phyloP scores from a whole-genome alignment of 1,284 basidiomycete species.

The Neolentinus lepideus region DNA sequence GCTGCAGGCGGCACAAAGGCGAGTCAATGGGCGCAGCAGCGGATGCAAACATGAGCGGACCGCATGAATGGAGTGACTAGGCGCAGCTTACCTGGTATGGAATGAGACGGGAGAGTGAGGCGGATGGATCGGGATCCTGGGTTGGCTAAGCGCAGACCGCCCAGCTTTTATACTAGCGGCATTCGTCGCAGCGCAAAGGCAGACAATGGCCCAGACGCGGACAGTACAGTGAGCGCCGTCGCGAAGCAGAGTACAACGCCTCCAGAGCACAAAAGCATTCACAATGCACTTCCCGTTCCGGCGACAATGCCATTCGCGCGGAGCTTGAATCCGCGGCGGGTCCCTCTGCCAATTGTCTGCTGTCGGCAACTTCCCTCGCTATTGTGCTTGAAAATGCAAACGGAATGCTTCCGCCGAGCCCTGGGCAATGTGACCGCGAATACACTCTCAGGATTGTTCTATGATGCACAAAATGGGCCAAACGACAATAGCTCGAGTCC shows the following conservation, averaged over 20 bases:
- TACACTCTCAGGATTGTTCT: not conserved
- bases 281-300: slow-evolving; percentile 18
- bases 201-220: slow-evolving; percentile 22
- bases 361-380: not conserved
- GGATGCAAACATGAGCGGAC: slow-evolving; percentile 5
- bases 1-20: slow-evolving; percentile 10
- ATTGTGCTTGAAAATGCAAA: not conserved
- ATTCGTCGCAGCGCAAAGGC: slow-evolving; percentile 14
- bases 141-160: slow-evolving; percentile 17
- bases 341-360: not conserved
- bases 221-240: slow-evolving; percentile 9
- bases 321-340: not conserved
- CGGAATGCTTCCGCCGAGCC: not conserved
- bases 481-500: not conserved
- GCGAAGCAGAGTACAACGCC: slow-evolving; percentile 20
- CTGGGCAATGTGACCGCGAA: not conserved
- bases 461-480: not conserved
- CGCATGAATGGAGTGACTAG: not conserved
- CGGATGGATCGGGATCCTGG: slow-evolving; percentile 29
- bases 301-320: slow-evolving; percentile 16
- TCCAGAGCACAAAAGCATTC: slow-evolving; percentile 15
- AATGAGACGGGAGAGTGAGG: slow-evolving; percentile 14
- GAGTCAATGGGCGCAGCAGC: slow-evolving; percentile 8
- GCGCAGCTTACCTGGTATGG: slow-evolving; percentile 18
- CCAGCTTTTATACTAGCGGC: slow-evolving; percentile 22